Conservation (phyloP, 2,329 filamentous ascomycete genomes). For the Curvularia hawaiiensis region DNA sequence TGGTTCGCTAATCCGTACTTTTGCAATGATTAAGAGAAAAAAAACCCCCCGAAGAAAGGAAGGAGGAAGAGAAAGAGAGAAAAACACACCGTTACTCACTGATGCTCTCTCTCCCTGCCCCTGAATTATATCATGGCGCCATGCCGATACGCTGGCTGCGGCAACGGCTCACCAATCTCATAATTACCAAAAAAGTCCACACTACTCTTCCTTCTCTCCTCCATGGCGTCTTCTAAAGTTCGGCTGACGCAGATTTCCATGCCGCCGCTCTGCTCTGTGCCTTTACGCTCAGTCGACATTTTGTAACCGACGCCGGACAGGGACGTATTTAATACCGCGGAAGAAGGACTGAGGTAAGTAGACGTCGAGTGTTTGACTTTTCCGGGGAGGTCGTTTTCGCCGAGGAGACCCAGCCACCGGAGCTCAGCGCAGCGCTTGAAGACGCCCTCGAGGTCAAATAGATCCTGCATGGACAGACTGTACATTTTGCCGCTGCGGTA, state of each 20-base stretch:
- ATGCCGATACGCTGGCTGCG: slow-evolving; percentile 37
- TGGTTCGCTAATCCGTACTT: not conserved
- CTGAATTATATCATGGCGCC: slow-evolving; percentile 40
- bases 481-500: slow-evolving; percentile 41
- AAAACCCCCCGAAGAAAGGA: too few relatives aligned
- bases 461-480: slow-evolving; percentile 42
- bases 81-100: not conserved
- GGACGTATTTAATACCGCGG: not conserved
- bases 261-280: slow-evolving; percentile 41
- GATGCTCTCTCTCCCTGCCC: not conserved
- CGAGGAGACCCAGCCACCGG: slow-evolving; percentile 37
- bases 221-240: slow-evolving; percentile 42
- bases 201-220: slow-evolving; percentile 32
- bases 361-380: slow-evolving; percentile 10
- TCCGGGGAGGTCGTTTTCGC: slow-evolving; percentile 27
- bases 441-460: slow-evolving; percentile 44
- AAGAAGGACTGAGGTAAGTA: slow-evolving; percentile 24
- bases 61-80: not conserved
- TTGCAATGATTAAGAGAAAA: not conserved
- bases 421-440: slow-evolving; percentile 42
- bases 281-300: slow-evolving; percentile 39
- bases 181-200: slow-evolving; percentile 46
- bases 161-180: slow-evolving; percentile 41
- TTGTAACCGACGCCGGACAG: slow-evolving; percentile 44
- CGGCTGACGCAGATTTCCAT: slow-evolving; percentile 45